Evolutionary conservation across 2,329 filamentous ascomycete genomes (phyloP).

Genomic region (Beauveria sp.): DNA sequence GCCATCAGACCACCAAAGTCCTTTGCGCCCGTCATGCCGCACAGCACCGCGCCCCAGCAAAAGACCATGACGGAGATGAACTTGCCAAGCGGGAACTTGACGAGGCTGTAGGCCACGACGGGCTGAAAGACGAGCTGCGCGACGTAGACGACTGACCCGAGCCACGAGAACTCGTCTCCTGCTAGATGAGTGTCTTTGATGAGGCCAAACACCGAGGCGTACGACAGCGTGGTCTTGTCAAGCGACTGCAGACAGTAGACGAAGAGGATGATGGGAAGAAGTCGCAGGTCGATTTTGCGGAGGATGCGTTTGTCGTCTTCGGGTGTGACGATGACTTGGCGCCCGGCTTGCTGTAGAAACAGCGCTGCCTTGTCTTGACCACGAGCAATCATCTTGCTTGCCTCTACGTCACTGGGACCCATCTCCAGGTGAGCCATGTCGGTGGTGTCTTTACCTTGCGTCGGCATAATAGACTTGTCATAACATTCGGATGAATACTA

Average conservation of each 20-base stretch:
- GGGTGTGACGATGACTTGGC: conserved; percentile 39
- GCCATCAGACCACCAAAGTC: conserved; percentile 38
- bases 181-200: conserved; percentile 41
- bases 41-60: conserved; percentile 44
- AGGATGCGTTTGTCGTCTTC: conserved; percentile 42
- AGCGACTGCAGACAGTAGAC: conserved; percentile 38
- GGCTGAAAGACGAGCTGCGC: conserved; percentile 38
- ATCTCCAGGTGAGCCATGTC: not conserved
- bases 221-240: conserved; percentile 39
- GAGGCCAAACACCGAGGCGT: conserved; percentile 58
- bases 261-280: conserved; percentile 43
- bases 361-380: conserved; percentile 39
- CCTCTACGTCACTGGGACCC: not conserved
- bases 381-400: not conserved
- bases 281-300: conserved; percentile 39
- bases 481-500: too few relatives aligned
- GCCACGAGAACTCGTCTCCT: conserved; percentile 55
- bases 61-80: conserved; percentile 43
- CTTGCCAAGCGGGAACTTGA: conserved; percentile 47
- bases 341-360: conserved; percentile 37
- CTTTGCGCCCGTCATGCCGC: conserved; percentile 43
- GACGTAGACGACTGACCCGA: conserved; percentile 35
- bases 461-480: too few relatives aligned
- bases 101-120: conserved; percentile 45
- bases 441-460: not conserved